Evolutionary conservation across 140 eudicot species (phyloP).

Genomic region (Cichorium intybus): DNA sequence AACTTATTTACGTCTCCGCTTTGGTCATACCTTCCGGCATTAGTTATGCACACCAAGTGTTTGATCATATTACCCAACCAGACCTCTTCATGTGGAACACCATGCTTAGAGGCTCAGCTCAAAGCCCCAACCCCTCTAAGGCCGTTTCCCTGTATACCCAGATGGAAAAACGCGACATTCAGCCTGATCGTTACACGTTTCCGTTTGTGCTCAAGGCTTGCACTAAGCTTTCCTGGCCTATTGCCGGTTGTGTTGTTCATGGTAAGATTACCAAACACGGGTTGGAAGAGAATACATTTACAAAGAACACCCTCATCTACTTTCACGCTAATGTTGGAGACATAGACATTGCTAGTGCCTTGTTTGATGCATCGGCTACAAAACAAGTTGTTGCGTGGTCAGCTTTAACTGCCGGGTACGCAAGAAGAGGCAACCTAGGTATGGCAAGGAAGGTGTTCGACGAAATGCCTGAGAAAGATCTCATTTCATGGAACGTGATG

Average conservation of each 20-base stretch:
- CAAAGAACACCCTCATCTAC: conserved; percentile 60
- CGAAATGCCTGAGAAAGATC: conserved; percentile 72
- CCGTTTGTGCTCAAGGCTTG: conserved; percentile 79
- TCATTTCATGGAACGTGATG: conserved; percentile 86
- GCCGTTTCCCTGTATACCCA: conserved; percentile 45
- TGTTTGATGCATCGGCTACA: conserved; percentile 48
- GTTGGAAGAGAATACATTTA: conserved; percentile 49
- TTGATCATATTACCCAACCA: conserved; percentile 57
- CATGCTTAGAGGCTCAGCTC: conserved; percentile 83
- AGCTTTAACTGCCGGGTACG: conserved; percentile 75
- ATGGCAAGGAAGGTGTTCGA: conserved; percentile 54
- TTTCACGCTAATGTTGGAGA: conserved; percentile 71
- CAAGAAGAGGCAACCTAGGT: conserved; percentile 60
- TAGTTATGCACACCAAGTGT: conserved; percentile 71
- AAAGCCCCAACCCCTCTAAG: conserved; percentile 49
- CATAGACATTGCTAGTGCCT: conserved; percentile 42
- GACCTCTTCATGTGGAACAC: conserved; percentile 76
- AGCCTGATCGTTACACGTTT: conserved; percentile 65
- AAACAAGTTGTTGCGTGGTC: conserved; percentile 79
- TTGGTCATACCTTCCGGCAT: conserved; percentile 44
- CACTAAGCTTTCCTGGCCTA: conserved; percentile 61
- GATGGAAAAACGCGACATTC: conserved; percentile 48
- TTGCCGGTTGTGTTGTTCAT: conserved; percentile 48
- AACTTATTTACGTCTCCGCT: conserved; percentile 53
- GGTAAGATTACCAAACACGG: conserved; percentile 58